Evolutionary conservation across 345 rosid species (phyloP), one percentile per base, ranked within the genome.

Genomic region (Kandelia obovata): DNA sequence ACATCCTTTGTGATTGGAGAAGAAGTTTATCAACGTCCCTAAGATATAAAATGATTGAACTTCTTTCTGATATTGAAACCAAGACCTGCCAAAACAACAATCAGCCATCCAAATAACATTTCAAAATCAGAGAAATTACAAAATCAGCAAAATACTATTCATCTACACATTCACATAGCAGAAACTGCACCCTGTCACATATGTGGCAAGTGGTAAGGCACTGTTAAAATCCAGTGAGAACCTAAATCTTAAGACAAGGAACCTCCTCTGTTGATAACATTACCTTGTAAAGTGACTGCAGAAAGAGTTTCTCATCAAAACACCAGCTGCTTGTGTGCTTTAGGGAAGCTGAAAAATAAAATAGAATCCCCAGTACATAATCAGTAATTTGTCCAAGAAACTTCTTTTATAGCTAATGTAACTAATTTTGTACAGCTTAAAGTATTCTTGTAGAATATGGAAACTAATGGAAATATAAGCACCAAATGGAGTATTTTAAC

Each of bases 251-350:
- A 11, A 11, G 49, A 43, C 16, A 43, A 43, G 49, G 49, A 43
- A 43, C 49, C 49, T 43, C 49, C 5, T 27, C 5, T 27, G 25
- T 26, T 7, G 25, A 60, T 55, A 65, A 66, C 11, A 3, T 66
- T 87, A 96, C 99, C 97, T 96, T 89, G 87, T 84, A 84, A 67
- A 96, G 94, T 62, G 99, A 87, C 55, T 85, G 89, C 34, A 96
- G 65, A 80, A 96, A 92, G 58, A 82, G 75, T 79, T 85, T 92
- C 78, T 90, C 96, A 55, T 88, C 89, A 27, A 92, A 90, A 31
- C 92, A 90, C 90, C 93, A 89, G 78, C 82, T 83, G 75, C 80
- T 79, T 25, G 74, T 51, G 55, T 89, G 89, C 78, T 75, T 91
- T 53, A 73, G 70, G 56, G 77, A 69, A 72, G 79, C 96, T 90